Evolutionary conservation across 345 rosid species (phyloP).

Genomic region (Bretschneidera sinensis): DNA sequence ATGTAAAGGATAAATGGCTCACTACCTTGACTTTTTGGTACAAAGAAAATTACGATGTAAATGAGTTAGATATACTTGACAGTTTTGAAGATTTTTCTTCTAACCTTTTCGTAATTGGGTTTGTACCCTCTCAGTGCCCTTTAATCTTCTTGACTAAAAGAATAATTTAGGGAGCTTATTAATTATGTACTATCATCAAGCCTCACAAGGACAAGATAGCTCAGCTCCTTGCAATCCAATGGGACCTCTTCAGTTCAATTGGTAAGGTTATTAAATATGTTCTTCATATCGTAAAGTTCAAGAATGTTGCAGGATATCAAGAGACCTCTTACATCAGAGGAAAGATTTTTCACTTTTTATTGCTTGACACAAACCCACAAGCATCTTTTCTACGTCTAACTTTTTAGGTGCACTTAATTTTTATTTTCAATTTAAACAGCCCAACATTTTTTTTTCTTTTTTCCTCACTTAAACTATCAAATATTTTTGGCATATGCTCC

Average conservation of each 20-base stretch:
- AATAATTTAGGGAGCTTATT: background rate
- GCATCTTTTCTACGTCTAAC: too few relatives aligned
- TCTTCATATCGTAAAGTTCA: background rate
- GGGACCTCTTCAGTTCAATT: background rate
- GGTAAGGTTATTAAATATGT: background rate
- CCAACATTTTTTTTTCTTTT: background rate
- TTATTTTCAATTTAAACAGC: background rate
- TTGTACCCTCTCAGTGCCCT: too few relatives aligned
- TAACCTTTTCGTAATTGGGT: too few relatives aligned
- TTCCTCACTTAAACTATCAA: background rate
- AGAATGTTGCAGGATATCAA: background rate
- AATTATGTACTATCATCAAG: background rate
- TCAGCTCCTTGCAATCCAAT: too few relatives aligned
- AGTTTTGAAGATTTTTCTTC: too few relatives aligned
- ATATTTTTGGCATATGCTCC: background rate
- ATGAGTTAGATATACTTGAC: too few relatives aligned
- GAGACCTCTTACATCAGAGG: too few relatives aligned
- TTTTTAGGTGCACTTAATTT: background rate
- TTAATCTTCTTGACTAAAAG: background rate
- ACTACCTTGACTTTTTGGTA: too few relatives aligned
- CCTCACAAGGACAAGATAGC: background rate
- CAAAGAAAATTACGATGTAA: too few relatives aligned
- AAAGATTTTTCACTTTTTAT: too few relatives aligned
- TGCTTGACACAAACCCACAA: background rate
- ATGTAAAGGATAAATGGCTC: too few relatives aligned